phyloP scores from a whole-genome alignment of 2,329 filamentous ascomycete genomes.

The Fusarium sacchari region DNA sequence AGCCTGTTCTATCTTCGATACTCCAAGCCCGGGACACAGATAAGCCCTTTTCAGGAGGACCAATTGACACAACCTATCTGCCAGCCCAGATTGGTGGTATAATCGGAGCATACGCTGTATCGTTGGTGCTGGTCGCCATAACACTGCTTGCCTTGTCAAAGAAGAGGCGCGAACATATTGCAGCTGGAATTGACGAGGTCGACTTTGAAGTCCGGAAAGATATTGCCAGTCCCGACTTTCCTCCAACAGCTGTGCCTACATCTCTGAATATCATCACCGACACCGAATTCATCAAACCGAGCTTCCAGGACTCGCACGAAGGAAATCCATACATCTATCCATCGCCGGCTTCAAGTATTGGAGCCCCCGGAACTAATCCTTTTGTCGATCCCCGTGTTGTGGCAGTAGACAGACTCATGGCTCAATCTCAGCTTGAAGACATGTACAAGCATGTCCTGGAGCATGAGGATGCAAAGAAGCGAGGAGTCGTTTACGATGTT shows the following conservation, averaged over 20 bases:
- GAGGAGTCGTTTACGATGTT: conserved; percentile 60
- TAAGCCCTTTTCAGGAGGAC: conserved; percentile 67
- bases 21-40: conserved; percentile 55
- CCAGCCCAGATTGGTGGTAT: conserved; percentile 87
- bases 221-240: conserved; percentile 38
- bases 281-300: conserved; percentile 51
- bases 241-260: conserved; percentile 20
- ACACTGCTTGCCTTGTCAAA: conserved; percentile 70
- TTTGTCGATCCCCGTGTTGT: conserved; percentile 83
- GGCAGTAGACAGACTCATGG: conserved; percentile 76
- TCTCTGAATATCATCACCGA: conserved; percentile 34
- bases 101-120: conserved; percentile 82
- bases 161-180: conserved; percentile 62
- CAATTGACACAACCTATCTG: conserved; percentile 71
- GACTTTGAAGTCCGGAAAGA: conserved; percentile 51
- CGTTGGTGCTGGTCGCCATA: conserved; percentile 77
- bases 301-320: conserved; percentile 57
- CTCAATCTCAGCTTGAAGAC: conserved; percentile 85
- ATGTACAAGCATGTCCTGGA: conserved; percentile 94
- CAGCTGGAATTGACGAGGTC: conserved; percentile 62
- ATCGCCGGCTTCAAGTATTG: conserved; percentile 58
- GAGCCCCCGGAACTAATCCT: conserved; percentile 68
- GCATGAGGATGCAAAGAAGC: conserved; percentile 77
- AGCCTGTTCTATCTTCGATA: conserved; percentile 43
- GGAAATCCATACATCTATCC: conserved; percentile 57